Base-by-base conservation (phyloP, 768 basidiomycete species). In the Termitomyces sp. region DNA sequence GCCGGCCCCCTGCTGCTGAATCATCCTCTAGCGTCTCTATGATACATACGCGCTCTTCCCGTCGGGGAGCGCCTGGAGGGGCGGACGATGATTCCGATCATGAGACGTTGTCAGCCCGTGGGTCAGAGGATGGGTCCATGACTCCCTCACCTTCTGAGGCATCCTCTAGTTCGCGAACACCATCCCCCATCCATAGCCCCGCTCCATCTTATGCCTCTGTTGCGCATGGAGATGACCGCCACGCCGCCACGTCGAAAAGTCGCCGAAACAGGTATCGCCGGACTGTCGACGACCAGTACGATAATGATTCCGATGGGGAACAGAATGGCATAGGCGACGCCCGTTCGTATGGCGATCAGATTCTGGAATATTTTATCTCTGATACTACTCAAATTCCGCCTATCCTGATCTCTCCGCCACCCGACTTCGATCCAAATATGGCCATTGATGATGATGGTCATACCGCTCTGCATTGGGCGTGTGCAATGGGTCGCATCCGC, bases 391-490 rank as follows among this genome's bases (percentile, higher is more conserved):
- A 94, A 70, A 87, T 96, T 35, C 97, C 97, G 9, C 81, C 85
- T 24, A 79, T 97, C 60, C 87, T 99, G 66, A 88, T 96, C 62
- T 83, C 83, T 44, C 97, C 95, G 16, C 95, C 96, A 6, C 70
- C 84, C 44, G 92, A 97, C 74, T 96, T 97, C 71, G 94, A 98
- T 72, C 88, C 97, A 13, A 94, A 98, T 68, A 91, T 95, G 80
- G 87, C 90, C 38, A 98, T 99, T 63, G 97, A 99, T 76, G 97
- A 98, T 64, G 97, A 99, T 70, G 94, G 94, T 0, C 97, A 99
- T 72, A 97, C 96, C 0, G 87, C 97, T 22, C 77, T 99, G 15
- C 97, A 99, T 67, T 99, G 97, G 97, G 96, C 96, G 4, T 96
- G 94, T 68, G 97, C 97, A 12, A 98, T 99, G 96, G 97, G 97